phyloP scores from a whole-genome alignment of 805 yeast genomes.

The Candida alai region DNA sequence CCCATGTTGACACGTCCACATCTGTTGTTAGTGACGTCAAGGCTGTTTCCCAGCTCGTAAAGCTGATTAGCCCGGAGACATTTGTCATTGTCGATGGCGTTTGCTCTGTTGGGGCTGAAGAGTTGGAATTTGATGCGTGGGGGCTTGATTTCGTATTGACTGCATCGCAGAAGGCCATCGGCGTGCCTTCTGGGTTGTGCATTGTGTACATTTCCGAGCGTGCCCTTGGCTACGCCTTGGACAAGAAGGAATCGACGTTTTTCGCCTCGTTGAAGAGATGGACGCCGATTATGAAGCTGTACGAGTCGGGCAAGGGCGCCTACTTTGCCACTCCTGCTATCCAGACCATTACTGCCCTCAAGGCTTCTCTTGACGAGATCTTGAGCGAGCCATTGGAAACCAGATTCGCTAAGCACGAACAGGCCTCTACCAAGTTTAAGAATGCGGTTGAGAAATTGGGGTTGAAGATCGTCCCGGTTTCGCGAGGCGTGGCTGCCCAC shows the following conservation, averaged over 20 bases:
- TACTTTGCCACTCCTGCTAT: slow-evolving; percentile 98
- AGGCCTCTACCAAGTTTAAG: slow-evolving; percentile 66
- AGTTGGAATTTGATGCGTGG: slow-evolving; percentile 83
- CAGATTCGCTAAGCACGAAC: slow-evolving; percentile 61
- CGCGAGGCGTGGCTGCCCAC: slow-evolving; percentile 65
- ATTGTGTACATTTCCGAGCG: slow-evolving; percentile 72
- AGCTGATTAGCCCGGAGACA: slow-evolving; percentile 69
- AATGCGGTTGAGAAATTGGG: slow-evolving; percentile 53
- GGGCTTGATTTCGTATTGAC: slow-evolving; percentile 83
- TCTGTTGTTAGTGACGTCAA: slow-evolving; percentile 81
- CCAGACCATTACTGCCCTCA: slow-evolving; percentile 78
- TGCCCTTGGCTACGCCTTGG: slow-evolving; percentile 60
- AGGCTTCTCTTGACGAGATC: slow-evolving; percentile 71
- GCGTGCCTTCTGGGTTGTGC: slow-evolving; percentile 90
- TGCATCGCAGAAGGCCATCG: slow-evolving; percentile 94
- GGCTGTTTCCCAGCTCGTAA: slow-evolving; percentile 57
- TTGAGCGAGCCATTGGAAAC: slow-evolving; percentile 50
- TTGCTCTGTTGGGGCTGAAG: slow-evolving; percentile 89
- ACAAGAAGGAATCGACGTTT: slow-evolving; percentile 46
- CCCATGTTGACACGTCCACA: slow-evolving; percentile 96
- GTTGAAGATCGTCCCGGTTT: slow-evolving; percentile 62
- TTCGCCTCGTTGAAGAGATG: slow-evolving; percentile 77
- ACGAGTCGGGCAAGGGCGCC: slow-evolving; percentile 73
- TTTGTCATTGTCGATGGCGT: slow-evolving; percentile 89
- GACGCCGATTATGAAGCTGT: slow-evolving; percentile 84